Evolutionary conservation across 2,329 filamentous ascomycete species (phyloP), one percentile per base, ranked within the genome.

Genomic region (Fusarium burgessii): DNA sequence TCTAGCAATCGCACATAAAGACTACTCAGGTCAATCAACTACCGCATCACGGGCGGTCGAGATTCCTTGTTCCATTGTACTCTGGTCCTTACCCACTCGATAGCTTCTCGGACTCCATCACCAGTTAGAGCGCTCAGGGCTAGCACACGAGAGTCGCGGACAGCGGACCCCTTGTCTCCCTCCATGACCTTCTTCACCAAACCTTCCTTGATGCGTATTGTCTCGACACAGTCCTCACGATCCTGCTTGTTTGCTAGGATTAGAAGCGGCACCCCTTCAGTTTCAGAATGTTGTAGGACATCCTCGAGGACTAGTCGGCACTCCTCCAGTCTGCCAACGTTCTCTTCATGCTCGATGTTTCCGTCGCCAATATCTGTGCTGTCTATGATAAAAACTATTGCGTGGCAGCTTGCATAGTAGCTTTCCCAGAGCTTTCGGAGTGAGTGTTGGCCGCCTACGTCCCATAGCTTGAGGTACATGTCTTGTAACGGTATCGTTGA

Each of bases 401-500:
- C 96, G 81, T 99, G 96, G 77, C 94, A 97, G 80, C 90, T 93
- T 54, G 90, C 87, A 85, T 98, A 99, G 84, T 99, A 99, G 81
- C 91, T 94, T 81, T 97, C 94, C 96, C 96, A 99, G 35, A 98
- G 89, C 70, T 92, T 92, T 68, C 96, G 91, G 78, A 99, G 88
- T 32, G 89, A 92, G 78, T 96, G 90, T 82, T 99, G 96, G 10
- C 96, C 96, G 71, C 96, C 96, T 2, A 99, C 94, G 79, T 99
- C 96, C 96, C 96, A 98, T 76, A 99, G 92, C 85, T 98, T 97
- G 78, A 99, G 87, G 85, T 98, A 98, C 90, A 98, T 95, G 81
- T 97, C 94, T 18, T 94, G 92, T 27, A 98, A 87, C 25, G 92
- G 90, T 79, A 99, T 93, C 49, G 95, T 96, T 69, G 93, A 93